Evolutionary conservation across 1,284 basidiomycete species (phyloP).

Genomic region (Ganoderma lingzhi): DNA sequence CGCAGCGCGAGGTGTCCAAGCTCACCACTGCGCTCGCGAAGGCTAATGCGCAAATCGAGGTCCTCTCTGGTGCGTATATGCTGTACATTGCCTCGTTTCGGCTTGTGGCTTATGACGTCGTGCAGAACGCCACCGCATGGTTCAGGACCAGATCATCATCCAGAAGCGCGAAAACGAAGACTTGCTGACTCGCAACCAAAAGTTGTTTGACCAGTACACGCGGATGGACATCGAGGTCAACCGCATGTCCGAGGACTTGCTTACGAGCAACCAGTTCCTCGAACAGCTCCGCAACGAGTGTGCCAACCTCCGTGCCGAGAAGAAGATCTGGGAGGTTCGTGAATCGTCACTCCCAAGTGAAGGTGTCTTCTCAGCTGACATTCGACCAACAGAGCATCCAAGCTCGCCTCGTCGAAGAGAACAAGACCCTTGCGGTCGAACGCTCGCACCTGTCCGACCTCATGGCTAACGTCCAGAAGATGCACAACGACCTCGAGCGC

Average conservation of each 20-base stretch:
- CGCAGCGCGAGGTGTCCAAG: conserved; percentile 74
- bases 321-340: conserved; percentile 89
- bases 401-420: conserved; percentile 84
- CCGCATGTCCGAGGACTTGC: conserved; percentile 70
- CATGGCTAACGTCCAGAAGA: conserved; percentile 87
- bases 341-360: neutral
- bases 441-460: conserved; percentile 87
- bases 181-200: conserved; percentile 68
- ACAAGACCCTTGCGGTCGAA: conserved; percentile 81
- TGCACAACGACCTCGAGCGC: conserved; percentile 88
- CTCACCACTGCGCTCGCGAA: conserved; percentile 79
- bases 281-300: conserved; percentile 86
- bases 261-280: conserved; percentile 60
- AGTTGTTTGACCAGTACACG: conserved; percentile 73
- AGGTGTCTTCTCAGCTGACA: neutral
- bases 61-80: conserved; percentile 63
- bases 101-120: conserved; percentile 11
- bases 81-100: conserved; percentile 1
- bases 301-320: conserved; percentile 89
- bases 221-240: conserved; percentile 72
- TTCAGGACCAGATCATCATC: conserved; percentile 65
- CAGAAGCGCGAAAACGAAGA: conserved; percentile 68
- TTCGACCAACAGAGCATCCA: conserved; percentile 66
- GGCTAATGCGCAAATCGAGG: conserved; percentile 82
- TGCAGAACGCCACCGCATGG: conserved; percentile 71